phyloP scores from a whole-genome alignment of 148 eudicot species.

The Mesembryanthemum crystallinum region DNA sequence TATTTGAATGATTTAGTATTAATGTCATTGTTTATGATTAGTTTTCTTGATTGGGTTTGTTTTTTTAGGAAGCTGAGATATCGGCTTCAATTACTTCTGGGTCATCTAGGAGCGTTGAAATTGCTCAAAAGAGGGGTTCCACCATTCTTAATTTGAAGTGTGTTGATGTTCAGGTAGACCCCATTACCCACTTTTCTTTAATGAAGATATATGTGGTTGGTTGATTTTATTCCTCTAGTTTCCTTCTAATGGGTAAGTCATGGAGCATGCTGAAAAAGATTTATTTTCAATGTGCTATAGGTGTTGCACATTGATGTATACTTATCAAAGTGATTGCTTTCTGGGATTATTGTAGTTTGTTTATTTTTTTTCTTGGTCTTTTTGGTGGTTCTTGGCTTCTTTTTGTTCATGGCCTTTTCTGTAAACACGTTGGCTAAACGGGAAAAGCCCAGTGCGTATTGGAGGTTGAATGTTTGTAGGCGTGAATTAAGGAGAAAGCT shows the following conservation, averaged over 20 bases:
- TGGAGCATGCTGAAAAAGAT: background rate
- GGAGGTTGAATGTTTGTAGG: too few species aligned
- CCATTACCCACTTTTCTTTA: background rate
- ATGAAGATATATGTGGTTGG: background rate
- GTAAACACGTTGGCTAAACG: too few species aligned
- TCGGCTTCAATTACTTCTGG: slow-evolving; percentile 63
- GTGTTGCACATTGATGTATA: background rate
- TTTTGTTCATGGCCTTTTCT: too few species aligned
- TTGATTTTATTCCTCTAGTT: background rate
- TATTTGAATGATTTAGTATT: too few species aligned
- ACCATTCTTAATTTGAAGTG: slow-evolving; percentile 86
- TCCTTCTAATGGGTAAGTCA: background rate
- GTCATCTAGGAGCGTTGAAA: slow-evolving; percentile 70
- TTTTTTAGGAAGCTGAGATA: slow-evolving; percentile 82
- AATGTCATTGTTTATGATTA: background rate
- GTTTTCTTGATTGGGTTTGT: background rate
- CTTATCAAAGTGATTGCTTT: background rate
- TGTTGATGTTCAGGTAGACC: slow-evolving; percentile 79
- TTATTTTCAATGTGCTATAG: background rate
- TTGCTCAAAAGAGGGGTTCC: slow-evolving; percentile 79
- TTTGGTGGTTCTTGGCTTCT: too few species aligned
- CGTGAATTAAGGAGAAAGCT: too few species aligned
- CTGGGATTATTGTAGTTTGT: background rate
- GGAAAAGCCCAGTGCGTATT: too few species aligned
- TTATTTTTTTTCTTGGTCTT: background rate